phyloP scores from a whole-genome alignment of 2,329 filamentous ascomycete genomes.

The Cladorrhinum sp. region DNA sequence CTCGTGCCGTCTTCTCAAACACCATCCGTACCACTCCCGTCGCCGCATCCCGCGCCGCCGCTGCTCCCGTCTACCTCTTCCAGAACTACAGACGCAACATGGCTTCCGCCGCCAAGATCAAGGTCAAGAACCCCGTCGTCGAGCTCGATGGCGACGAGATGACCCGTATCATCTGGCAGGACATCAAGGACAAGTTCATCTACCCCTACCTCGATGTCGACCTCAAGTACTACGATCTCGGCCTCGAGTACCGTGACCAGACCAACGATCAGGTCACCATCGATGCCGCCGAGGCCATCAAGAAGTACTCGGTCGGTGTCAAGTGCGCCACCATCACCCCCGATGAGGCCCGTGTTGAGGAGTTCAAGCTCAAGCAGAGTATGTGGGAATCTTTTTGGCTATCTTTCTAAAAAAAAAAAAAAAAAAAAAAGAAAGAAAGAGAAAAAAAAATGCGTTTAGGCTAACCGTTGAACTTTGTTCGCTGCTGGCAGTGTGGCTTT shows the following conservation, averaged over 20 bases:
- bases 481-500: conserved; percentile 77
- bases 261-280: conserved; percentile 95
- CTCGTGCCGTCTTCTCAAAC: conserved; percentile 19
- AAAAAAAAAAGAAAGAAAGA: too few species aligned
- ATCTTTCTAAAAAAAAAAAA: neutral
- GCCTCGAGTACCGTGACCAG: conserved; percentile 90
- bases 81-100: conserved; percentile 47
- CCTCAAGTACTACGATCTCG: conserved; percentile 96
- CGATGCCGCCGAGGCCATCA: conserved; percentile 94
- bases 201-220: conserved; percentile 94
- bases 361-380: conserved; percentile 99
- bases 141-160: conserved; percentile 95
- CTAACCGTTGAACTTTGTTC: conserved; percentile 11
- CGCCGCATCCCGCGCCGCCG: conserved; percentile 17
- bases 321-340: conserved; percentile 99
- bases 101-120: conserved; percentile 75
- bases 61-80: conserved; percentile 32
- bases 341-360: conserved; percentile 92
- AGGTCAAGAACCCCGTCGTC: conserved; percentile 98
- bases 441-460: too few species aligned
- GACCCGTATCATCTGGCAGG: conserved; percentile 98
- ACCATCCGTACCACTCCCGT: conserved; percentile 15
- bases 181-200: conserved; percentile 99
- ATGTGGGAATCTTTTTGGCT: conserved; percentile 36
- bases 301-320: conserved; percentile 98